Base-by-base conservation (phyloP, 164 flowering plant species). In the Umbellularia californica region DNA sequence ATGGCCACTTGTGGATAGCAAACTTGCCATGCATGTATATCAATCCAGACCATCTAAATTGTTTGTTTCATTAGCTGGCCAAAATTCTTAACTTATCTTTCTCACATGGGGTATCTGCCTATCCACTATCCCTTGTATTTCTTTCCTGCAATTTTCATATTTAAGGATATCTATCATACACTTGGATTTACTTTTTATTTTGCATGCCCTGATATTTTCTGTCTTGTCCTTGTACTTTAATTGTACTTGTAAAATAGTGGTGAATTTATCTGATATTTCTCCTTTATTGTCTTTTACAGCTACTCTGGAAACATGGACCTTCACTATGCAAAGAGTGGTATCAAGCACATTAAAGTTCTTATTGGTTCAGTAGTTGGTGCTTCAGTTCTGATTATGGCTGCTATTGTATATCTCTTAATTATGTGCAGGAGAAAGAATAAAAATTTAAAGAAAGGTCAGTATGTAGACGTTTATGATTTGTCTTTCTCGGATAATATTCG, bases 231-330 rank as follows among this genome's bases (percentile, higher is more conserved):
- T 13, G n/a, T 3, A 15, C n/a, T 14, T 55, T 14, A 55, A 55
- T 1, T 55, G 14, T 60, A 73, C 67, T 58, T 10, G 3, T 55
- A 33, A 52, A 27, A 20, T 3, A 5, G 50, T 70, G 17, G 6
- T 28, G 20, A 25, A 52, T 11, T 22, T 80, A 71, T 58, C 22
- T 65, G 19, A 23, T 12, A 3, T 52, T 9, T 72, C 35, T 58
- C 51, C 17, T 70, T 70, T 58, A 20, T 75, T 60, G 25, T 79
- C 52, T 33, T 68, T 52, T 50, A 69, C 87, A 96, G 99, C 85
- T 94, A 82, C 74, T 70, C 95, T 41, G 97, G 98, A 71, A 96
- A 96, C 73, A 15, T 73, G 11, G 78, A 87, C 82, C 93, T 96
- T 78, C 93, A 75, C 72, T 76, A 78, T 78, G 88, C 78, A 58